Evolutionary conservation across 129 eudicot genomes (phyloP).

Genomic region (Pseudognaphalium luteoalbum): DNA sequence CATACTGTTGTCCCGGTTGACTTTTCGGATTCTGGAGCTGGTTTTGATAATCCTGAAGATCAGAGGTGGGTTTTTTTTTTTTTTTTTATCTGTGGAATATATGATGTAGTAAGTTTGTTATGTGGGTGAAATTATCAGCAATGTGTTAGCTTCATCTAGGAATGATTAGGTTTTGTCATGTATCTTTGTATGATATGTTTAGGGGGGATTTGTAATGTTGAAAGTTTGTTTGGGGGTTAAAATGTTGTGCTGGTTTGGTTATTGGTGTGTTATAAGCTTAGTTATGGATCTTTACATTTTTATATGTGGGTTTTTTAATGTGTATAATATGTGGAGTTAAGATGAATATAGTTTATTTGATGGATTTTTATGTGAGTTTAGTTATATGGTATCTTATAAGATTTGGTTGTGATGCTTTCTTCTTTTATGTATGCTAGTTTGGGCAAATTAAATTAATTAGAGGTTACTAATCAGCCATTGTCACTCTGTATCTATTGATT

Average conservation of each 20-base stretch:
- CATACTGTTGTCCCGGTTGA: constrained; percentile 87
- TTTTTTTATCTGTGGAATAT: background rate
- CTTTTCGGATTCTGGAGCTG: constrained; percentile 52
- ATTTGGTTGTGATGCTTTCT: background rate
- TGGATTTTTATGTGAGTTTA: background rate
- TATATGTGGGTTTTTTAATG: too few relatives aligned
- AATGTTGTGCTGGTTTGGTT: background rate
- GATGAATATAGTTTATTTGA: background rate
- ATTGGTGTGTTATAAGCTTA: background rate
- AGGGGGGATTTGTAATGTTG: background rate
- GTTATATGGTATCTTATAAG: background rate
- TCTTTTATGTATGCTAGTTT: background rate
- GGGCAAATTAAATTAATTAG: too few relatives aligned
- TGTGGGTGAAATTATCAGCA: background rate
- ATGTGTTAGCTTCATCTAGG: background rate
- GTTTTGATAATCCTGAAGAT: constrained; percentile 51
- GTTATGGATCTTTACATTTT: background rate
- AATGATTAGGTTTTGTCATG: too few relatives aligned
- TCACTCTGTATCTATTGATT: background rate
- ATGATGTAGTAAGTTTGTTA: background rate
- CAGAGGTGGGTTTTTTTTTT: constrained; percentile 50
- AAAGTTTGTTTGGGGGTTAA: background rate
- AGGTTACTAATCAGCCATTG: background rate
- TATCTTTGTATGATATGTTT: background rate
- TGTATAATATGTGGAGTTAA: too few relatives aligned